Conservation (phyloP, 345 rosid species). For the Ceriops decandra region DNA sequence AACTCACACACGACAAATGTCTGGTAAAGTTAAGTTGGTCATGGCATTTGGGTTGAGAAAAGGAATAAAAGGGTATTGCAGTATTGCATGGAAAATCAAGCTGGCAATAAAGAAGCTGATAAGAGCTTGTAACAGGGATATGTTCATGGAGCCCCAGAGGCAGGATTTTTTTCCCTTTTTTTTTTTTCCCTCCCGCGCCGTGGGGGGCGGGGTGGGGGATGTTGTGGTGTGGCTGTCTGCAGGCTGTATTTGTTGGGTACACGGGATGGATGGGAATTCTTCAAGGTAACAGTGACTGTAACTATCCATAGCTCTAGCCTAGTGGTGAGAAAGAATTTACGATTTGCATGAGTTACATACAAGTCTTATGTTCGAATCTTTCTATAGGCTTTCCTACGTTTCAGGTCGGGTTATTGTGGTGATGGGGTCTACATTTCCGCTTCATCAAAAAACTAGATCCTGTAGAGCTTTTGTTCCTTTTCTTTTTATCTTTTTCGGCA, state of each 20-base stretch:
- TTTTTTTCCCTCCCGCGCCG: too few relatives aligned
- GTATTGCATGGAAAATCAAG: constrained; percentile 9
- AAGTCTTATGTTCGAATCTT: too few relatives aligned
- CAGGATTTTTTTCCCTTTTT: background rate
- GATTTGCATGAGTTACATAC: too few relatives aligned
- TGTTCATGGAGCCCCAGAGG: background rate
- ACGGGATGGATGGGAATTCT: background rate
- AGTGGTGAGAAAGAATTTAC: too few relatives aligned
- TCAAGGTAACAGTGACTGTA: constrained; percentile 5
- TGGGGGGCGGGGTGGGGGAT: background rate
- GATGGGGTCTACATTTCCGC: too few relatives aligned
- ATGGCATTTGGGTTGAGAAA: constrained; percentile 29
- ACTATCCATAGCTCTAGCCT: too few relatives aligned
- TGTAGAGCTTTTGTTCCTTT: constrained; percentile 7
- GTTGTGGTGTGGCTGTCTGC: background rate
- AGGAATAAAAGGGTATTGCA: constrained; percentile 13
- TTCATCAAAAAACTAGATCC: background rate
- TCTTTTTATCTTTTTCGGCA: background rate
- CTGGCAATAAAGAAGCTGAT: constrained; percentile 12
- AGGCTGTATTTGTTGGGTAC: background rate
- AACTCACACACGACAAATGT: background rate
- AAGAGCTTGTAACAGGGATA: background rate
- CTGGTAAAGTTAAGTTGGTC: background rate
- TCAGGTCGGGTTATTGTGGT: too few relatives aligned
- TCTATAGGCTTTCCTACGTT: too few relatives aligned